Evolutionary conservation across 352 stramenopile species (phyloP).

Genomic region (Phytophthora sojae): DNA sequence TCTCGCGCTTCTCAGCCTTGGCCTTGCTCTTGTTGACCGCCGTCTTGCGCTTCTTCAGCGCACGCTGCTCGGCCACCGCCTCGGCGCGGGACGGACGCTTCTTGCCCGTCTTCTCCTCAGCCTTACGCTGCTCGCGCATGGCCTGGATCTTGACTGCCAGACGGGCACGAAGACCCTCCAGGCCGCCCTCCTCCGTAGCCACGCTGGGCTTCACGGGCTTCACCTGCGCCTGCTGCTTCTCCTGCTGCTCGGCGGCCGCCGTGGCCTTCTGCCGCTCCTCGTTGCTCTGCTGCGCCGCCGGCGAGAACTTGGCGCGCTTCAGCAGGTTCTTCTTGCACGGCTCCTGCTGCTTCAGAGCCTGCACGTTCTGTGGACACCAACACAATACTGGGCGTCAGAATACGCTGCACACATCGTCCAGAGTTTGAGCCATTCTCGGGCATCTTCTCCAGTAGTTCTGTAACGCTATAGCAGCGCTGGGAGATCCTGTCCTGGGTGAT

Average conservation of each 20-base stretch:
- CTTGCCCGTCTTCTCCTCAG: conserved; percentile 67
- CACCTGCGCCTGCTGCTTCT: conserved; percentile 49
- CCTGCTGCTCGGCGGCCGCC: conserved; percentile 56
- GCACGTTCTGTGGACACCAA: conserved; percentile 47
- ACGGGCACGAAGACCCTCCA: conserved; percentile 73
- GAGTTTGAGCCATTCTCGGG: not conserved
- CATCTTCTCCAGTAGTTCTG: not conserved
- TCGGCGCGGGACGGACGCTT: conserved; percentile 51
- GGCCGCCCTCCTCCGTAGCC: conserved; percentile 38
- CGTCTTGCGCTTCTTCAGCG: conserved; percentile 49
- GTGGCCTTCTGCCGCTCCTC: conserved; percentile 59
- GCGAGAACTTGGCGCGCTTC: conserved; percentile 82
- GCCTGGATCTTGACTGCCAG: conserved; percentile 75
- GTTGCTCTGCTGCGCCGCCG: conserved; percentile 70
- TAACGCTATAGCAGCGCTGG: not conserved
- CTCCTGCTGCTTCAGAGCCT: conserved; percentile 59
- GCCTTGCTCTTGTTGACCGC: conserved; percentile 70
- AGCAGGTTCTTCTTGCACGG: conserved; percentile 63
- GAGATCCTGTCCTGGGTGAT: not conserved
- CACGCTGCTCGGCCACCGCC: conserved; percentile 34
- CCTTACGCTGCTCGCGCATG: conserved; percentile 78
- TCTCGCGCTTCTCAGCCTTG: conserved; percentile 45
- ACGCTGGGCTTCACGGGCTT: conserved; percentile 52
- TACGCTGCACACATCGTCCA: not conserved
- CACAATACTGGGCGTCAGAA: conserved; percentile 14